Percentiles rank a stretch among this genome's conserved stretches.
phyloP scores from a whole-genome alignment of 2,329 filamentous ascomycete genomes.

The Mariannaea elegans region DNA sequence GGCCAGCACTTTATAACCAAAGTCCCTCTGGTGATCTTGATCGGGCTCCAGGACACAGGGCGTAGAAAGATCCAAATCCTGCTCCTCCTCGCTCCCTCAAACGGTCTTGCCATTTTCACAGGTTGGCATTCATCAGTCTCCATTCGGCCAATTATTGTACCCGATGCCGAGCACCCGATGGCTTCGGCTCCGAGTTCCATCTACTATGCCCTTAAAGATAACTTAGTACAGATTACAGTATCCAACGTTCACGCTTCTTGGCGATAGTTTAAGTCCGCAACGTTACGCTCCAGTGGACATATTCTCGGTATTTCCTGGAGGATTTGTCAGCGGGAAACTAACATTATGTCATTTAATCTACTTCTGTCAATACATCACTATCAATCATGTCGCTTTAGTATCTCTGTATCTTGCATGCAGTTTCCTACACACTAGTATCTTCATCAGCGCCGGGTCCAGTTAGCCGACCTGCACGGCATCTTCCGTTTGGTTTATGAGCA shows the following conservation, averaged over 20 bases:
- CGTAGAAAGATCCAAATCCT: neutral
- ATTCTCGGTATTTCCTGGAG: no score
- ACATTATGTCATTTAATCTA: no score
- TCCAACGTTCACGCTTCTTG: no score
- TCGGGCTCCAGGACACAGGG: neutral
- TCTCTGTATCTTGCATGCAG: neutral
- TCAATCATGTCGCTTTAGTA: no score
- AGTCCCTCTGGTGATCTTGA: neutral
- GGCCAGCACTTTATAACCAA: neutral
- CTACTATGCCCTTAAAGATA: no score
- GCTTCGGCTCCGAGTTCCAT: neutral
- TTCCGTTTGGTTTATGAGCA: neutral
- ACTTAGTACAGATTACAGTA: no score
- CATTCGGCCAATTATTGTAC: neutral
- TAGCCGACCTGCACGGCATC: constrained; percentile 1
- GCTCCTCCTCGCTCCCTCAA: constrained; percentile 2
- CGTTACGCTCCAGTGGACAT: no score
- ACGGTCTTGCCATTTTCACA: neutral
- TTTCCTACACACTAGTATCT: neutral
- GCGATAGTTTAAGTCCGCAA: no score
- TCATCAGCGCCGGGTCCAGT: neutral
- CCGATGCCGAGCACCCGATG: neutral
- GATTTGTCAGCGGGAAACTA: no score
- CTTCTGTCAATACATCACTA: no score
- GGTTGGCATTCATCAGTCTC: neutral